Evolutionary conservation across 108 stramenopile genomes (phyloP), one percentile per base, ranked within the genome.

Genomic region (Discostella stelligeroides): DNA sequence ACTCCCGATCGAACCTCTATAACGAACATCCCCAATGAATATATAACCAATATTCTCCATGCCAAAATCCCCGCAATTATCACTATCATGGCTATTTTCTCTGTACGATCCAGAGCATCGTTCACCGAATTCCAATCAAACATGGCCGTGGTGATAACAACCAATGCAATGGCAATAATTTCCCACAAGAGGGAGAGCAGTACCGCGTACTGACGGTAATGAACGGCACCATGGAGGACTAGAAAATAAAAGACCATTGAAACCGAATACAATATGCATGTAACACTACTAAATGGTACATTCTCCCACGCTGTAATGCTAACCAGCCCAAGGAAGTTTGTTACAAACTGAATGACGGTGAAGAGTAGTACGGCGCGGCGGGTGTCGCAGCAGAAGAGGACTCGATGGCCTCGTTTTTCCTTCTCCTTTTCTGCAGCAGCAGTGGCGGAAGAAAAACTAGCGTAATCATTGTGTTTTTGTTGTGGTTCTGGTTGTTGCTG

Each of bases 321-420:
- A 30, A 68, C 30, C 13, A 68, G 18, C n/a, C 2, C 54, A 0
- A 10, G 29, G 38, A 41, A 10, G 23, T 12, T n/a, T 10, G 48
- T 4, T 25, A 55, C 9, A 20, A 68, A 17, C 0, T 37, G 27
- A 14, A 68, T 0, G 1, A 40, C 1, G 27, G 34, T 68, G 25
- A 68, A 21, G 34, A 68, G 10, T 8, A 68, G 54, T 1, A 27
- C 37, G 6, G 37, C 66, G 21, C 55, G 54, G 4, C 66, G 54
- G 13, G 10, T 25, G 34, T 68, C 66, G 23, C 66, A 68, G 18
- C 54, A 68, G 66, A 51, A 68, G 34, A 68, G 55, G 21, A 68
- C 54, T 39, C 66, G 66, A 45, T 56, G 54, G 21, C 66, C 66
- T 37, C 13, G 24, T 53, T 68, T 68, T 50, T 42, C 45, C 45